Evolutionary conservation across 805 yeast species (phyloP).

Genomic region (Hanseniaspora singularis): DNA sequence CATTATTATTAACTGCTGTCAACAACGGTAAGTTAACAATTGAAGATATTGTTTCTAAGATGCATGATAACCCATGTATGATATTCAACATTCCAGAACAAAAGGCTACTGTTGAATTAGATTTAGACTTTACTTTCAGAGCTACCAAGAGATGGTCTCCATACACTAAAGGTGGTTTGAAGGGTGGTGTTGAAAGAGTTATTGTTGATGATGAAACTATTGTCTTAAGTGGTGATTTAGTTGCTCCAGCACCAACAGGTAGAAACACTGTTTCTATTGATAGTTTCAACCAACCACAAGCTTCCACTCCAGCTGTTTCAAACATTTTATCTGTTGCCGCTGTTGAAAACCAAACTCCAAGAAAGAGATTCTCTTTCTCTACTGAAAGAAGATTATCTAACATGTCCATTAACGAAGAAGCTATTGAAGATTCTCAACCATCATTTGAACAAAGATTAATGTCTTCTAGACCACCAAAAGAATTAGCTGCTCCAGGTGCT

Average conservation of each 20-base stretch:
- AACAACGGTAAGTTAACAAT: conserved; percentile 57
- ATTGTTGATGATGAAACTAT: conserved; percentile 65
- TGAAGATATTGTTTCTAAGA: conserved; percentile 55
- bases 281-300: too few species aligned
- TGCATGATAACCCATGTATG: conserved; percentile 69
- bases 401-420: conserved; percentile 26
- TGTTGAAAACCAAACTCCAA: conserved; percentile 32
- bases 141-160: conserved; percentile 42
- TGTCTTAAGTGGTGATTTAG: conserved; percentile 69
- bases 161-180: conserved; percentile 41
- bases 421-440: conserved; percentile 34
- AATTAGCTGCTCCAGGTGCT: conserved; percentile 66
- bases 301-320: conserved; percentile 34
- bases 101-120: conserved; percentile 68
- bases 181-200: conserved; percentile 84
- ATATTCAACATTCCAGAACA: conserved; percentile 77
- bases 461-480: conserved; percentile 60
- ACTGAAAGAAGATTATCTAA: conserved; percentile 32
- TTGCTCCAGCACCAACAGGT: conserved; percentile 52
- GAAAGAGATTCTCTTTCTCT: conserved; percentile 43
- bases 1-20: conserved; percentile 72
- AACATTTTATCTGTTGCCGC: conserved; percentile 26
- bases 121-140: conserved; percentile 51
- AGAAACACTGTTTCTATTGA: conserved; percentile 20
- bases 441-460: conserved; percentile 41